Evolutionary conservation across 2,329 filamentous ascomycete genomes (phyloP).

Genomic region (Pestalotiopsis sp.): DNA sequence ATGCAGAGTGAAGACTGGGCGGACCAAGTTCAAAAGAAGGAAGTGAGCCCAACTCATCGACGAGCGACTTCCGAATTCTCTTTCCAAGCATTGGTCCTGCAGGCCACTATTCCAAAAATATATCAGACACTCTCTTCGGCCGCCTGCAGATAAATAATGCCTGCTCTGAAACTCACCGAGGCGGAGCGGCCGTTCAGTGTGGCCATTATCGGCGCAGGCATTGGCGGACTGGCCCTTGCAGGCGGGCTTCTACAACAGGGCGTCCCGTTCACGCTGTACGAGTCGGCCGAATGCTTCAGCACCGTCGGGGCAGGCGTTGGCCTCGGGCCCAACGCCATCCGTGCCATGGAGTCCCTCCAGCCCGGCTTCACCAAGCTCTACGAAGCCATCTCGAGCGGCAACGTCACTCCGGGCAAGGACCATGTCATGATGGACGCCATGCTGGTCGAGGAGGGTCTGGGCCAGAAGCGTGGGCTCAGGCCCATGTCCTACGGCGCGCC

Average conservation of each 20-base stretch:
- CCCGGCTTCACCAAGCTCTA: conserved; percentile 38
- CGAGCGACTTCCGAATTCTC: neutral
- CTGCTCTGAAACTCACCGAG: neutral
- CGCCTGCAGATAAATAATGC: neutral
- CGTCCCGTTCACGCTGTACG: conserved; percentile 29
- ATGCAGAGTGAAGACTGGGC: neutral
- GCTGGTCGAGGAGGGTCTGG: conserved; percentile 39
- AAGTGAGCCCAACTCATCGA: neutral
- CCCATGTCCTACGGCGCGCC: conserved; percentile 37
- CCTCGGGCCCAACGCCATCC: conserved; percentile 42
- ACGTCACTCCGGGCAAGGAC: conserved; percentile 36
- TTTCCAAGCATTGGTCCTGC: neutral
- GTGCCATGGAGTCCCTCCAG: conserved; percentile 43
- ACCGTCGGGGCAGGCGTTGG: conserved; percentile 34
- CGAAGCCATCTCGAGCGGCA: conserved; percentile 38
- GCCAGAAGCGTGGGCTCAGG: conserved; percentile 35
- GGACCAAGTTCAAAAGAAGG: neutral
- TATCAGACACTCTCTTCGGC: neutral
- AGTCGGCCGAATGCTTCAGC: conserved; percentile 24
- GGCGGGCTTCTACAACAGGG: conserved; percentile 29
- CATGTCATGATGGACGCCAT: conserved; percentile 44
- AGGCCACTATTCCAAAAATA: neutral
- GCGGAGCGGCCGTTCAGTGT: conserved; percentile 18
- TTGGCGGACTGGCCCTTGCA: conserved; percentile 29
- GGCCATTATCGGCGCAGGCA: conserved; percentile 31